phyloP scores from a whole-genome alignment of 2,329 filamentous ascomycete species.

The Nemania serpens region DNA sequence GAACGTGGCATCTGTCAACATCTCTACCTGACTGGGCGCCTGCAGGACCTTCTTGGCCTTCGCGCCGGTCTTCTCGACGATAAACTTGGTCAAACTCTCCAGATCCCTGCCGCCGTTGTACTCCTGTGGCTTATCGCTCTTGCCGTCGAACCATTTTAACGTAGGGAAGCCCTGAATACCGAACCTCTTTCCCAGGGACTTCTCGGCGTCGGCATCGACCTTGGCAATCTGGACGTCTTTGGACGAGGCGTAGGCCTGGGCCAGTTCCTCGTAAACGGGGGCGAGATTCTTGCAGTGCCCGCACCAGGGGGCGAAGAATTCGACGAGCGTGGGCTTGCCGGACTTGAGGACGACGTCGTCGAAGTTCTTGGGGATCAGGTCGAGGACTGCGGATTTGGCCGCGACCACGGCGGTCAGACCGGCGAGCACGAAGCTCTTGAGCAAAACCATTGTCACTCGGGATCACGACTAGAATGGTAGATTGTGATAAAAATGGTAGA shows the following conservation, averaged over 20 bases:
- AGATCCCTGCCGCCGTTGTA: slow-evolving; percentile 88
- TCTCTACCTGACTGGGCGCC: slow-evolving; percentile 74
- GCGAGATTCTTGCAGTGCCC: slow-evolving; percentile 99
- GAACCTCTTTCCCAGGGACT: slow-evolving; percentile 80
- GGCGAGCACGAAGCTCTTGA: slow-evolving; percentile 65
- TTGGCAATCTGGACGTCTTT: slow-evolving; percentile 85
- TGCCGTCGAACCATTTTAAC: slow-evolving; percentile 96
- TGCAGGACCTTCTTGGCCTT: slow-evolving; percentile 78
- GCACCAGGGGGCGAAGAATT: slow-evolving; percentile 99
- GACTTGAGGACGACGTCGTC: slow-evolving; percentile 87
- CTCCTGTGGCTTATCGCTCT: slow-evolving; percentile 81
- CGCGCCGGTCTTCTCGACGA: slow-evolving; percentile 85
- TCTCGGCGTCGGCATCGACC: slow-evolving; percentile 92
- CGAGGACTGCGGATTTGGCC: slow-evolving; percentile 82
- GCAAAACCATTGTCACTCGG: slow-evolving; percentile 51
- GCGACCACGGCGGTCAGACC: slow-evolving; percentile 60
- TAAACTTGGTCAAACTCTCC: slow-evolving; percentile 80
- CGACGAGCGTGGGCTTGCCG: slow-evolving; percentile 92
- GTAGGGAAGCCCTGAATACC: slow-evolving; percentile 95
- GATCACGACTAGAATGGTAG: slow-evolving; percentile 15
- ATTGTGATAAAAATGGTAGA: not conserved
- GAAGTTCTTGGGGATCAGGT: slow-evolving; percentile 90
- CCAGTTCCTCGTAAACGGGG: slow-evolving; percentile 92
- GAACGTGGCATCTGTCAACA: slow-evolving; percentile 82
- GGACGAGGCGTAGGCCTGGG: slow-evolving; percentile 70